Evolutionary conservation across 768 basidiomycete genomes (phyloP).

Genomic region (Coprinellus micaceus): DNA sequence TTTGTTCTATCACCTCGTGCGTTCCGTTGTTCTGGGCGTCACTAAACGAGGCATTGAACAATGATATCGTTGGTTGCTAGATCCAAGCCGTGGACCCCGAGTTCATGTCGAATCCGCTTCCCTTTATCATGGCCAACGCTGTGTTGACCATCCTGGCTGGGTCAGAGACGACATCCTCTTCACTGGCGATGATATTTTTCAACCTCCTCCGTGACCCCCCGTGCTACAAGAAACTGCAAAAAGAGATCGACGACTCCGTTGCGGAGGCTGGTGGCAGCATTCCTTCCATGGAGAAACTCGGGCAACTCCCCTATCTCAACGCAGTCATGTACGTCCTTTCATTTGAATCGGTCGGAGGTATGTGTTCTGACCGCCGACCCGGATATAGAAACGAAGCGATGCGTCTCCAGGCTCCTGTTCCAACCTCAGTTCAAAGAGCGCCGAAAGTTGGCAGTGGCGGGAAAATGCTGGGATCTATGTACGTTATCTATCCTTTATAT

Average conservation of each 20-base stretch:
- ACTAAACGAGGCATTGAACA: neutral
- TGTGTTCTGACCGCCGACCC: neutral
- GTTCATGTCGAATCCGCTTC: conserved; percentile 13
- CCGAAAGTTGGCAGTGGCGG: conserved; percentile 29
- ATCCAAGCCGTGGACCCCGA: conserved; percentile 17
- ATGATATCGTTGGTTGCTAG: too few relatives aligned
- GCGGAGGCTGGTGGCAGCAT: conserved; percentile 14
- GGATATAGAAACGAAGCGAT: conserved; percentile 32
- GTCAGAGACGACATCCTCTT: conserved; percentile 28
- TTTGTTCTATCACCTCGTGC: conserved; percentile 26
- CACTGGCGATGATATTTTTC: conserved; percentile 23
- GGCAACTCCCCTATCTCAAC: conserved; percentile 26
- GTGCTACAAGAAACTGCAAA: conserved; percentile 21
- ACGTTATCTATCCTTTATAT: neutral
- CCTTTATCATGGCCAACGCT: conserved; percentile 15
- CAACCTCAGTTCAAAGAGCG: conserved; percentile 29
- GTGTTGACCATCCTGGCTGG: conserved; percentile 29
- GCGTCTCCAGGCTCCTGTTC: conserved; percentile 33
- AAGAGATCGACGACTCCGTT: conserved; percentile 24
- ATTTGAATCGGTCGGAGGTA: neutral
- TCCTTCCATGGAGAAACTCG: conserved; percentile 19
- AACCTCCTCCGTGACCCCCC: conserved; percentile 22
- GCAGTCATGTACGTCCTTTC: conserved; percentile 31
- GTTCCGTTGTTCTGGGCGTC: too few relatives aligned
- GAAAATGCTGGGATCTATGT: conserved; percentile 21